Evolutionary conservation across 2,329 filamentous ascomycete species (phyloP).

Genomic region (Phialocephala sp.): DNA sequence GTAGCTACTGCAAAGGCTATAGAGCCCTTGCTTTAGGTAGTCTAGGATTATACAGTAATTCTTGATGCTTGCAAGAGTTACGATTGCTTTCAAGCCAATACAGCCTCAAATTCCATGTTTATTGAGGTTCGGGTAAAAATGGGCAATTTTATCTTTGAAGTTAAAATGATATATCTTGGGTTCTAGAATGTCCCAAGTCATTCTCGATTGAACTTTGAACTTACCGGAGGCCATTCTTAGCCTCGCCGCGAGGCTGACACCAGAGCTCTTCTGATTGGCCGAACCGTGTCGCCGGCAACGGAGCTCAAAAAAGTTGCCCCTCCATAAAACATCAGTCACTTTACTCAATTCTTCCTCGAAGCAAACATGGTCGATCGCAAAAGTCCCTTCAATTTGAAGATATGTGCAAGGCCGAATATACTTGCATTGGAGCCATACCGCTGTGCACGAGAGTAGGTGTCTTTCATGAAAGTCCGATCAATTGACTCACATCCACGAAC

Average conservation of each 20-base stretch:
- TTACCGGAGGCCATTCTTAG: not conserved
- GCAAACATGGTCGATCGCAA: conserved; percentile 40
- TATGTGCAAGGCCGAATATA: conserved; percentile 79
- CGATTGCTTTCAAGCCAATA: too few species aligned
- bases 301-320: conserved; percentile 16
- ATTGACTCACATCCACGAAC: conserved; percentile 43
- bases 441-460: conserved; percentile 79
- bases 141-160: too few species aligned
- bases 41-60: not conserved
- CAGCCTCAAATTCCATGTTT: not conserved
- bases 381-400: conserved; percentile 73
- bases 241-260: not conserved
- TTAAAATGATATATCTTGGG: not conserved
- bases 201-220: not conserved
- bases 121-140: not conserved
- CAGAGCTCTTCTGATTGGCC: not conserved
- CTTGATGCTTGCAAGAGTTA: not conserved
- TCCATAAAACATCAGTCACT: conserved; percentile 12
- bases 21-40: conserved; percentile 17
- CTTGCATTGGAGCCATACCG: conserved; percentile 78
- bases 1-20: conserved; percentile 46
- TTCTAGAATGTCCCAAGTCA: not conserved
- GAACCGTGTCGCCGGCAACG: conserved; percentile 8
- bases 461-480: conserved; percentile 24
- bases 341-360: conserved; percentile 10